Evolutionary conservation across 768 basidiomycete species (phyloP), one percentile per base, ranked within the genome.

Genomic region (Cystofilobasidium ferigula): DNA sequence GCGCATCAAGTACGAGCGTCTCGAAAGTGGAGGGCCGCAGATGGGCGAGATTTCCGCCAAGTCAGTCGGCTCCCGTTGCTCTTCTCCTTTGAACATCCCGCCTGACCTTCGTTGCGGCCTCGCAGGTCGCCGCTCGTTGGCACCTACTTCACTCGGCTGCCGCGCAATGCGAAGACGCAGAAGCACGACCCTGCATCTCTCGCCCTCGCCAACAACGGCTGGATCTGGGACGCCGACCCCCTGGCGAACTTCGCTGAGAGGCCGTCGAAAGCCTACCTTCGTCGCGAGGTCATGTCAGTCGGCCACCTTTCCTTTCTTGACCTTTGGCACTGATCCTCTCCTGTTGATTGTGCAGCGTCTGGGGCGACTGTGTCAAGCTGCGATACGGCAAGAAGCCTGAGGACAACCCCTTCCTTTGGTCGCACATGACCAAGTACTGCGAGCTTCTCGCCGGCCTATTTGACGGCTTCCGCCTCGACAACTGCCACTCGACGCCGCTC

Each of bases 281-380:
- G 91, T 28, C 87, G 95, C 57, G 89, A 97, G 75, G 91, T 99
- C 62, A 97, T 98, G 51, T 54, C 28, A 26, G 51, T 54, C 30
- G 2, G 28, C n/a, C 10, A 13, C 14, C 8, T 18, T 7, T 54
- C 51, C 8, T 24, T 26, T 24, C 9, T 5, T 26, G 12, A 13
- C 16, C 42, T 18, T 16, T 43, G 42, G 20, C 42, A 43, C 5
- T 43, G 3, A n/a, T 16, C 4, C 45, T 24, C 22, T 24, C n/a
- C n/a, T 42, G 40, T 32, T 9, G 7, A 10, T 28, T 20, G 18
- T 28, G 16, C 30, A 54, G 51, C 71, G 90, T 86, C 30, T 99
- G 95, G 95, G 85, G 86, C 51, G 95, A 99, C 76, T 98, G 95
- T 73, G 95, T 99, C 73, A 99, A 99, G 74, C 82, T 98, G 51